phyloP scores from a whole-genome alignment of 2,329 filamentous ascomycete species.

The Aspergillus bombycis region DNA sequence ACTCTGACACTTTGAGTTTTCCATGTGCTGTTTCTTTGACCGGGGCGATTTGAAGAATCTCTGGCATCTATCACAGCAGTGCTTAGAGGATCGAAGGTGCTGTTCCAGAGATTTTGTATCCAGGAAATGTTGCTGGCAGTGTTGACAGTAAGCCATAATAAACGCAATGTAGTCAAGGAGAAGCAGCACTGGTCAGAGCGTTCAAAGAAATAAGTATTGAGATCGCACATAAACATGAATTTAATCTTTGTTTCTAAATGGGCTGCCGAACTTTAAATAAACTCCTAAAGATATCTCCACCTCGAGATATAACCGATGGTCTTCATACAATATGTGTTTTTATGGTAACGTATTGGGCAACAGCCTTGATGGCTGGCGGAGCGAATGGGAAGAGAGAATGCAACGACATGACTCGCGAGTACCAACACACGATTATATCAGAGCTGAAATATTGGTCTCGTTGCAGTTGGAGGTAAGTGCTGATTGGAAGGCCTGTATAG shows the following conservation, averaged over 20 bases:
- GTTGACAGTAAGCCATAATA: no score
- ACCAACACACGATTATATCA: background rate
- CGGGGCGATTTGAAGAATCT: background rate
- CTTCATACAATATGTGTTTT: background rate
- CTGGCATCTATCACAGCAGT: background rate
- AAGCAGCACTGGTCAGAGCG: no score
- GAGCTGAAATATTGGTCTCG: background rate
- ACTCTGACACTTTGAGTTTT: background rate
- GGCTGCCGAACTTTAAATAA: no score
- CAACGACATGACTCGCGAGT: background rate
- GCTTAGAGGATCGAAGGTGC: no score
- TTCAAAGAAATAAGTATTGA: no score
- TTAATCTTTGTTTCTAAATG: no score
- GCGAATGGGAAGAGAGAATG: background rate
- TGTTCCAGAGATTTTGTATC: no score
- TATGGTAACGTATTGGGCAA: background rate
- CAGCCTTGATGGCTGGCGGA: background rate
- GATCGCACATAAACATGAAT: no score
- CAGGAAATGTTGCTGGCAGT: no score
- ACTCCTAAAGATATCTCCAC: no score
- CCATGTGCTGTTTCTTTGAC: background rate
- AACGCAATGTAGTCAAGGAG: no score
- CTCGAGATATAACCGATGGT: background rate
- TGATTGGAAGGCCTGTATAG: background rate
- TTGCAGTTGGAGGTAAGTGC: background rate